Conservation (phyloP, 73 alveolate species). For the Symbiodinium natans region DNA sequence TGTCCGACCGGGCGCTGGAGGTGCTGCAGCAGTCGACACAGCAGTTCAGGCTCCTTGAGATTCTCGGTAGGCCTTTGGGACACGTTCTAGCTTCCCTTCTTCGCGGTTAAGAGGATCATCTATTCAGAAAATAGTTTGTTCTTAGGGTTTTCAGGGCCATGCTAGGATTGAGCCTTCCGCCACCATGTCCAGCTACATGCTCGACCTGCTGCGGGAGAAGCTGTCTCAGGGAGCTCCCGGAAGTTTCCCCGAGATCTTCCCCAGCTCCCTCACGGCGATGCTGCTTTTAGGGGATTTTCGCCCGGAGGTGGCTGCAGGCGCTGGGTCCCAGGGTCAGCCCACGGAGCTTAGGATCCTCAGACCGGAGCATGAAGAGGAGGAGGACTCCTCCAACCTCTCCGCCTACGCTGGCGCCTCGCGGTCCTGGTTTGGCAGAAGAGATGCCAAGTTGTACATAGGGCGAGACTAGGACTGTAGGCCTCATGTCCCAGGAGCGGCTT, state of each 20-base stretch:
- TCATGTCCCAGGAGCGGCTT: too few relatives aligned
- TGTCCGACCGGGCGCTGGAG: slow-evolving; percentile 36
- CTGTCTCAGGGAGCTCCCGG: background rate
- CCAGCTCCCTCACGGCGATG: background rate
- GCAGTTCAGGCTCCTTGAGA: slow-evolving; percentile 7
- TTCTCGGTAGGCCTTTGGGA: too few relatives aligned
- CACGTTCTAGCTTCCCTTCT: too few relatives aligned
- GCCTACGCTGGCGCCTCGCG: background rate
- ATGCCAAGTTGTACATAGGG: background rate
- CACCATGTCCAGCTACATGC: slow-evolving; percentile 33
- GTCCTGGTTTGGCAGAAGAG: background rate
- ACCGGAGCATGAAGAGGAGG: slow-evolving; percentile 6
- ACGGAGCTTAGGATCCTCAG: background rate
- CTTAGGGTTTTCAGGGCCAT: too few relatives aligned
- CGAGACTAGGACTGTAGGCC: too few relatives aligned
- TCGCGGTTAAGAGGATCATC: too few relatives aligned
- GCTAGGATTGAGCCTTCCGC: slow-evolving; percentile 72
- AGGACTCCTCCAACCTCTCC: background rate
- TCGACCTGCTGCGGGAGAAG: background rate
- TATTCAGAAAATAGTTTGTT: too few relatives aligned
- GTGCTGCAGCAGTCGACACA: slow-evolving; percentile 51
- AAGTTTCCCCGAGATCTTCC: background rate
- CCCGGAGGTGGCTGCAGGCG: background rate
- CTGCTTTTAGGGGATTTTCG: background rate
- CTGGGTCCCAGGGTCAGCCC: background rate